Evolutionary conservation across 2,329 filamentous ascomycete species (phyloP).

Genomic region (Lecanicillium sp.): DNA sequence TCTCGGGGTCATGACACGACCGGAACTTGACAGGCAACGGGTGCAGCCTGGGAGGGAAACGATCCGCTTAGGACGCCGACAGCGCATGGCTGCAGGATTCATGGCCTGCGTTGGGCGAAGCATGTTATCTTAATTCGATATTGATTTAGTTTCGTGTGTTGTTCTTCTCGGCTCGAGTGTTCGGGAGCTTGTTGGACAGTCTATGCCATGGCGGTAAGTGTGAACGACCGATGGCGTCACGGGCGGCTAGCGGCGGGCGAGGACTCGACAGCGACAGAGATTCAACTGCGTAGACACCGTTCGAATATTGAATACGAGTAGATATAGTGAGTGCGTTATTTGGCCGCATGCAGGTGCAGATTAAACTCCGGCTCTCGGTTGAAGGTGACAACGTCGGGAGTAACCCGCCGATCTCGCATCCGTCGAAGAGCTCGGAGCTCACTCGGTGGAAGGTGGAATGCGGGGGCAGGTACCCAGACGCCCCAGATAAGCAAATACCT

Average conservation of each 20-base stretch:
- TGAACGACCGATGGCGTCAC: constrained; percentile 2
- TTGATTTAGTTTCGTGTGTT: background rate
- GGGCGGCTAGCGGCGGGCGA: background rate
- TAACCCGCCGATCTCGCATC: constrained; percentile 5
- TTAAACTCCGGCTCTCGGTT: background rate
- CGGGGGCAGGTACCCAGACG: background rate
- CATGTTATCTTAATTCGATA: constrained; percentile 2
- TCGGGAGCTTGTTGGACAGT: background rate
- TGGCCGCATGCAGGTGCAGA: background rate
- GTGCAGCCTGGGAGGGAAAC: constrained; percentile 14
- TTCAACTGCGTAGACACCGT: no score
- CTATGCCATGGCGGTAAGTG: background rate
- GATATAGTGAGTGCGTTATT: background rate
- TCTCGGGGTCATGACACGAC: constrained; percentile 25
- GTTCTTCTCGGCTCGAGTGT: background rate
- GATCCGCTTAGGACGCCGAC: background rate
- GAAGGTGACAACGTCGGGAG: background rate
- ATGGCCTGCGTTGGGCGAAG: background rate
- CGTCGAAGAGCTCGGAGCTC: constrained; percentile 11
- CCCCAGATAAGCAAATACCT: background rate
- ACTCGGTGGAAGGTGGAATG: constrained; percentile 10
- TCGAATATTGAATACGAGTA: no score
- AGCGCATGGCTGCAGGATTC: background rate
- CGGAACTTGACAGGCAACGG: constrained; percentile 23
- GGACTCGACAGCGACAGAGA: background rate